Evolutionary conservation across 163 green algal genomes (phyloP), one percentile per base, ranked within the genome.

Genomic region (Picocystis sp.): DNA sequence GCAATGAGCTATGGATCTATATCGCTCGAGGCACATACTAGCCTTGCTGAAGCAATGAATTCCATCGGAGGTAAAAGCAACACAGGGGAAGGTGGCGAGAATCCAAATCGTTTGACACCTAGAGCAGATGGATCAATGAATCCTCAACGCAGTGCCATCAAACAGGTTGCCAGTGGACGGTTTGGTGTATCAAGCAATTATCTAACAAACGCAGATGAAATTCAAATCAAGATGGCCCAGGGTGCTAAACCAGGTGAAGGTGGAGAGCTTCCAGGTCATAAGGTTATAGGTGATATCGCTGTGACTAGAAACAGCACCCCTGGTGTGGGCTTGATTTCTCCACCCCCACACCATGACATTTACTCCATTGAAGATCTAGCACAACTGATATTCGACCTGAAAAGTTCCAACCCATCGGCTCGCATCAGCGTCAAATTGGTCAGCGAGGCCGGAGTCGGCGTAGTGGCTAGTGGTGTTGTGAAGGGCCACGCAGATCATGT

Each of bases 381-480:
- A 12, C 86, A 94, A 67, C 82, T 95, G n/a, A 95, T 95, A 57
- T 93, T 93, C 63, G 86, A 95, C 62, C 76, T 95, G 48, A 95
- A 95, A 78, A 78, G 62, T 64, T 74, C 71, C 57, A 95, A 95
- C 72, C 87, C 83, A 38, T 38, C 29, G 8, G 29, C 29, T 8
- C 0, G 12, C 45, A 74, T 94, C 11, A 79, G 64, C 23, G 82
- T 96, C 10, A 96, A 96, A 80, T 85, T 96, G 52, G 86, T 96
- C 56, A 82, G 65, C 3, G 87, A 95, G 72, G 87, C 88, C 47
- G 87, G 87, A 51, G 85, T 94, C 46, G 85, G 85, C 10, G 86
- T 94, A 14, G 71, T 92, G 9, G 81, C 81, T 14, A 57, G 50
- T 21, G 77, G 82, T 25, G 78, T 89, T 42, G 83, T 92, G 33